Base-by-base conservation (phyloP, 2,329 filamentous ascomycete genomes). In the Coniochaeta sp. region DNA sequence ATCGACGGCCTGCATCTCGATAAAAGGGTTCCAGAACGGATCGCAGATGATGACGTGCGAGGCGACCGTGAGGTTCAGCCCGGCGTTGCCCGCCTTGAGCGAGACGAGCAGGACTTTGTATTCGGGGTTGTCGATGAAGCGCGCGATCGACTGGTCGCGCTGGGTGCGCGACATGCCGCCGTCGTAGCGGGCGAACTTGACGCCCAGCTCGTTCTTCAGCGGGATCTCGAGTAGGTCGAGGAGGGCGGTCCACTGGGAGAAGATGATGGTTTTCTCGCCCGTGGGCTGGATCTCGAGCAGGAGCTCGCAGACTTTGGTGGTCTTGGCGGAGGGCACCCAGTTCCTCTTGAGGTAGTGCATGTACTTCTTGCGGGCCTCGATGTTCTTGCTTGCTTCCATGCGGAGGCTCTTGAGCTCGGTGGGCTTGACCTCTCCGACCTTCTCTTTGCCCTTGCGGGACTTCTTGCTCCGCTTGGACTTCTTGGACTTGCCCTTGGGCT, bases 1-100 rank as follows among this genome's bases (percentile, higher is more conserved):
- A 65, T 95, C 91, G 49, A 96, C 85, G 4, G 91, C 91, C 69
- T 96, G 91, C 68, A 91, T 89, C 69, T 96, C 91, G 48, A 95
- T 87, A 63, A 87, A 95, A 0, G 91, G 91, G 57, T 96, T 96
- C 89, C 90, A 96, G 71, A 95, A 95, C 0, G 91, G 91, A 64
- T 96, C 91, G 63, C 95, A 83, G 57, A 96, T 87, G 66, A 96
- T 89, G 58, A 96, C 89, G 56, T 90, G 86, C 1, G 85, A 89
- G 0, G 91, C 91, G 16, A 83, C 82, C 33, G 87, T 89, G 20
- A 96, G 77, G 62, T 96, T 96, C 45, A 96, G 78, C 1, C 91
- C 91, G 0, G 91, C 84, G 60, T 92, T 92, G 30, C 89, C 89
- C 1, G 89, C 88, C 60, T 89, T 89, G 48, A 92, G 74, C 1